Evolutionary conservation across 495 filamentous ascomycete genomes (phyloP), one percentile per base, ranked within the genome.

Genomic region (Daldinia grandis): DNA sequence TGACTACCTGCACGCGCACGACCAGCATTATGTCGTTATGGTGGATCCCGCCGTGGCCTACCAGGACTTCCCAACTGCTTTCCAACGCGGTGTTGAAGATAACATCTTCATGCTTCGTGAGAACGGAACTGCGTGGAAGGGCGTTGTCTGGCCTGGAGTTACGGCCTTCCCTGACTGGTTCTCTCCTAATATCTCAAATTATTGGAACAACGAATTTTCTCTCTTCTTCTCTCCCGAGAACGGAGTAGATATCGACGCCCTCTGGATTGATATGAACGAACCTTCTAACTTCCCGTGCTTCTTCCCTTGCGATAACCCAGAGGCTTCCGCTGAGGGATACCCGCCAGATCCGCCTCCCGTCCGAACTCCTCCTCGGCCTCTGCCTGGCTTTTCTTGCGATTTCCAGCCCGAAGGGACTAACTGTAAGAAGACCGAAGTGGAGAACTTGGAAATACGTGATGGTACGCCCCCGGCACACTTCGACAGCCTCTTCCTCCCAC

Each of bases 231-330:
- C 81, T 69, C 67, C 85, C 0, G 74, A 86, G 0, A 81, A 75
- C 0, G 93, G 93, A 24, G 85, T 97, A 4, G 88, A 95, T 72
- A 93, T 96, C 65, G 93, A 96, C 70, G 93, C 87, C 1, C 83
- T 94, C 27, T 96, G 93, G 93, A 96, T 95, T 60, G 92, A 93
- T 70, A 92, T 93, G 90, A 93, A 93, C 70, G 92, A 94, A 75
- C 91, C 90, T 0, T 78, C 76, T 24, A 78, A 77, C 66, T 83
- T 84, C 75, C 92, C 93, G 62, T 95, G 93, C 76, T 74, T 81
- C 21, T 95, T 87, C 72, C 92, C 93, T 14, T 97, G 93, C 77
- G 82, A 88, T 3, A 67, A 79, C 62, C 71, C 85, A 7, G 87
- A 88, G 58, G 84, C 86, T 0, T 66, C 75, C 10, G 81, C 85